These are phyloP conservation scores for Pleurotus salmoneostramineus DNA, from an alignment of 768 basidiomycete genomes.

Conservation along the genomic window DNA sequence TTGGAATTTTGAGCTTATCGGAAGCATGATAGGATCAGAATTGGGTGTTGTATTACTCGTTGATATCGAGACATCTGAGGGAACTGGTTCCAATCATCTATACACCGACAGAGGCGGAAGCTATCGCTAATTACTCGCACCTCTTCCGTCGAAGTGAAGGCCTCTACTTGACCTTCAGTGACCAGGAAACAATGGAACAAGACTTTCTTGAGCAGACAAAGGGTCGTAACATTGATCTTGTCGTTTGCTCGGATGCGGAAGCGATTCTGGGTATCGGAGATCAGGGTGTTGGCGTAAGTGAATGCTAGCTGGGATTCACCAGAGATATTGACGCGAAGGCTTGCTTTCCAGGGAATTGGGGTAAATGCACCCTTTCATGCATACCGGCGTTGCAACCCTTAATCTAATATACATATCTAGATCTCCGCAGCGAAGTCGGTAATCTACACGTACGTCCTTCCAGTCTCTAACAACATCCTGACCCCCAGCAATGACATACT, in stretches of 20 bases:
- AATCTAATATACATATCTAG: constrained; percentile 24
- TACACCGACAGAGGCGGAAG: constrained; percentile 81
- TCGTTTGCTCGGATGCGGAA: constrained; percentile 83
- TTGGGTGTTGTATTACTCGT: constrained; percentile 74
- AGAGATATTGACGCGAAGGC: constrained; percentile 8
- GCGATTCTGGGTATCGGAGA: constrained; percentile 75
- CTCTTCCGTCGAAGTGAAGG: constrained; percentile 80
- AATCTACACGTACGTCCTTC: constrained; percentile 58
- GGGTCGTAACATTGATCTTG: constrained; percentile 63
- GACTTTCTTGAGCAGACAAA: constrained; percentile 67
- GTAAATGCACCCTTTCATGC: constrained; percentile 26
- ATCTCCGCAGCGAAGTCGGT: constrained; percentile 77
- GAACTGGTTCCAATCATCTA: constrained; percentile 75
- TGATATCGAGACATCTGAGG: constrained; percentile 53
- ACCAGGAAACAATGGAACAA: constrained; percentile 68
- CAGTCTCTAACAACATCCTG: background rate
- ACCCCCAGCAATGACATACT: background rate
- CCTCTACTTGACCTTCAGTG: constrained; percentile 60
- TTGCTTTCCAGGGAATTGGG: constrained; percentile 37
- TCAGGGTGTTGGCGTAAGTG: constrained; percentile 60
- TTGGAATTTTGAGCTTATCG: background rate
- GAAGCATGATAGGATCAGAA: constrained; percentile 52
- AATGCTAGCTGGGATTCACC: constrained; percentile 12
- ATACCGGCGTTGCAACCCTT: background rate
- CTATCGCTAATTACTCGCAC: constrained; percentile 81